Evolutionary conservation across 2,329 filamentous ascomycete species (phyloP).

Genomic region (Ascosphaera apis): DNA sequence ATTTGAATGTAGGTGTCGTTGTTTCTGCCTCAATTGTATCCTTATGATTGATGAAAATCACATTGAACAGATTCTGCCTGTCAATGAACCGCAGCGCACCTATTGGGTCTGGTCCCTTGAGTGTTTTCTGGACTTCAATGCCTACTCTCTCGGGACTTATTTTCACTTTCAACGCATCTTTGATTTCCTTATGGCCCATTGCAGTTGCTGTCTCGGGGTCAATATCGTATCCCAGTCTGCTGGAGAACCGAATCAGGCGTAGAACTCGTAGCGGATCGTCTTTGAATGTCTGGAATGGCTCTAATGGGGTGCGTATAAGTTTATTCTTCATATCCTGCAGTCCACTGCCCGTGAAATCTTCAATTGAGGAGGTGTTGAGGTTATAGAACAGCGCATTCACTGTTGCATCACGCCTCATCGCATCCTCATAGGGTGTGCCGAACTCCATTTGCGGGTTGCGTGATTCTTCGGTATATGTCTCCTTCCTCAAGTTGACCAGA

Average conservation of each 20-base stretch:
- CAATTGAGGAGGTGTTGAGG: constrained; percentile 50
- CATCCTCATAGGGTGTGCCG: constrained; percentile 77
- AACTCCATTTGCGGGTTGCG: constrained; percentile 86
- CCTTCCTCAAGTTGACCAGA: constrained; percentile 80
- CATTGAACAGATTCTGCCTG: constrained; percentile 15
- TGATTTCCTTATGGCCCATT: constrained; percentile 62
- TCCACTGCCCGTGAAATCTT: constrained; percentile 61
- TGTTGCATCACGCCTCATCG: constrained; percentile 69
- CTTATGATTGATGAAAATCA: constrained; percentile 19
- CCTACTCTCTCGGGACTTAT: constrained; percentile 83
- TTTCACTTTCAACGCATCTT: constrained; percentile 57
- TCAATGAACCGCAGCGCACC: constrained; percentile 18
- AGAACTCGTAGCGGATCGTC: constrained; percentile 80
- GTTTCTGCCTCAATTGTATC: constrained; percentile 33
- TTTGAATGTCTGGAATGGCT: constrained; percentile 77
- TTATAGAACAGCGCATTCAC: constrained; percentile 96
- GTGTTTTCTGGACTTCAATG: constrained; percentile 74
- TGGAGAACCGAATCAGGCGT: constrained; percentile 73
- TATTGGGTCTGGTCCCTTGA: constrained; percentile 35
- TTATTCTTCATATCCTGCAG: constrained; percentile 48
- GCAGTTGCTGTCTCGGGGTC: constrained; percentile 42
- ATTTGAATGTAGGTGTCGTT: constrained; percentile 32
- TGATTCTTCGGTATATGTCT: constrained; percentile 73
- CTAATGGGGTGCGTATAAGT: constrained; percentile 64
- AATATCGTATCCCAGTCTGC: constrained; percentile 58